Base-by-base conservation (phyloP, 257 asterid species). In the Solanum sitiens region DNA sequence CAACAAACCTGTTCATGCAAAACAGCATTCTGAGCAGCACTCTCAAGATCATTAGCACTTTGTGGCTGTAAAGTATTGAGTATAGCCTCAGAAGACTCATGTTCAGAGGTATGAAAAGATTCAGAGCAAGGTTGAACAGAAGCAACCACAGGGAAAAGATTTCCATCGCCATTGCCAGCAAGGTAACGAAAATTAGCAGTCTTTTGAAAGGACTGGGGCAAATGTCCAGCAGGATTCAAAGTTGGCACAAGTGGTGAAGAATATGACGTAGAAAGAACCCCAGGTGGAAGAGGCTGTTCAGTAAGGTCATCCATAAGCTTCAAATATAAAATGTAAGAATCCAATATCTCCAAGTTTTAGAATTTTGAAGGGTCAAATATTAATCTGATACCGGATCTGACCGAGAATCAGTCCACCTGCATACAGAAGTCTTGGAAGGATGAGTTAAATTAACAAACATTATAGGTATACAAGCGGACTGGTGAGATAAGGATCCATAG, bases 1-100 rank as follows among this genome's bases (percentile, higher is more conserved):
- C 11, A 18, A 79, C 87, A 77, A 92, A 95, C 99, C 90, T 97
- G 99, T 90, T 97, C 99, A 79, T 91, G 99, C 88, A 97, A 88
- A 88, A 95, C 92, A 86, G 98, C 98, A 74, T 86, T 93, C 92
- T 93, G 99, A 53, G 95, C 96, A 87, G 95, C 96, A 84, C 91
- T 90, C 86, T 94, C 99, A 70, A 97, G 89, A 89, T 94, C 97
- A 87, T 74, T 88, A 23, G 50, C 85, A 83, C 90, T 91, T 86
- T 83, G 90, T 47, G 90, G 89, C 35, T 89, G 94, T 79, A 35
- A 80, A 4, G 85, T 30, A 50, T 80, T 50, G 45, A 61, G n/a
- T 47, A 30, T 59, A 83, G 56, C 85, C 86, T 85, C 53, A 47
- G 74, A 23, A n/a, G 32, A 47, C 87, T 84, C 82, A 73, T 40